Conservation (phyloP, 2,329 filamentous ascomycete genomes). For the Colletotrichum eremochloae region DNA sequence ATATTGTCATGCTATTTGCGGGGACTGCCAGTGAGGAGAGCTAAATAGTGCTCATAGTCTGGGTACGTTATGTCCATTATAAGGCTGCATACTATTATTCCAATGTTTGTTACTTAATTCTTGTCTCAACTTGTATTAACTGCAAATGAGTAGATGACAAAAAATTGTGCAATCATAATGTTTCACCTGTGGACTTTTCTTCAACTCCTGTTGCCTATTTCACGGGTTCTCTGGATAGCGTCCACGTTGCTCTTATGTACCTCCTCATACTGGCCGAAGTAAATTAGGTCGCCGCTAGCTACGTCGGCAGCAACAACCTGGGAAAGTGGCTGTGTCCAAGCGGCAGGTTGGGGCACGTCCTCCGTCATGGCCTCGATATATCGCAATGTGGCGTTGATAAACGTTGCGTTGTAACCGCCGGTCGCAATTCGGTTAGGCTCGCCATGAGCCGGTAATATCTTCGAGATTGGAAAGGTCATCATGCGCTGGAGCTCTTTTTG, state of each 20-base stretch:
- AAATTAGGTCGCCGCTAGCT: conserved; percentile 33
- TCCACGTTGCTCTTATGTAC: conserved; percentile 37
- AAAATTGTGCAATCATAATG: neutral
- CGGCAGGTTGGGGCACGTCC: conserved; percentile 31
- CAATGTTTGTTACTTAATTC: neutral
- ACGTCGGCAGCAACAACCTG: conserved; percentile 37
- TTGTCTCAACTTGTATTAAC: neutral
- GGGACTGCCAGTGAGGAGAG: neutral
- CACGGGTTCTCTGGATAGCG: conserved; percentile 24
- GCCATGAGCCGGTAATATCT: conserved; percentile 37
- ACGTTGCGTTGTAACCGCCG: conserved; percentile 38
- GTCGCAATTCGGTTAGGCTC: conserved; percentile 29
- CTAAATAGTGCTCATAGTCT: neutral
- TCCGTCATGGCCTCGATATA: conserved; percentile 38
- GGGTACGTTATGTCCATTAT: neutral
- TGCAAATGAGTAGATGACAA: neutral
- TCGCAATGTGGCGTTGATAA: conserved; percentile 33
- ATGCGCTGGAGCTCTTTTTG: conserved; percentile 35
- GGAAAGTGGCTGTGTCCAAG: conserved; percentile 33
- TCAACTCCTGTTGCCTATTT: neutral
- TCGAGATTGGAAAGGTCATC: conserved; percentile 26
- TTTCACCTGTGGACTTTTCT: too few relatives aligned
- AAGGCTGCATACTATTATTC: neutral
- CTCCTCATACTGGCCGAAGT: conserved; percentile 39
- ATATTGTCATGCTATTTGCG: too few relatives aligned